Evolutionary conservation across 1,139 yeast genomes (phyloP).

Genomic region (Blastobotrys indianensis): DNA sequence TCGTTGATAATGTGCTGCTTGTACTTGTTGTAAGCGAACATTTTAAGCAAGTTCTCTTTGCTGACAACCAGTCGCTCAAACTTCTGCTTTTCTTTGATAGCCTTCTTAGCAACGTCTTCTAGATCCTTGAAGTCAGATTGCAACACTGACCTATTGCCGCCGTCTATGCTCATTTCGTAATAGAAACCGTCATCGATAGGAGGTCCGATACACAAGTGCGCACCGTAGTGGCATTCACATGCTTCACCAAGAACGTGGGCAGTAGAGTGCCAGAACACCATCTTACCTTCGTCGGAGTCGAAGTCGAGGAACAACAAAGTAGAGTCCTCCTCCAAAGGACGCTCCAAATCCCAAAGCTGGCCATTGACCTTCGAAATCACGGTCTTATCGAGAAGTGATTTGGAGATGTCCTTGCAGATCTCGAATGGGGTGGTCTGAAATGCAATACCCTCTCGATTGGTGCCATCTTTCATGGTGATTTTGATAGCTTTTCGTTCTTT

Average conservation of each 20-base stretch:
- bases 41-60: constrained; percentile 82
- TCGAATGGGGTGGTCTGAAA: constrained; percentile 90
- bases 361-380: constrained; percentile 91
- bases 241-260: constrained; percentile 99
- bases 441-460: constrained; percentile 55
- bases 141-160: constrained; percentile 69
- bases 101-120: constrained; percentile 84
- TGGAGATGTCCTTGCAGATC: constrained; percentile 78
- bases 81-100: constrained; percentile 92
- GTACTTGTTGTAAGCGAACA: constrained; percentile 95
- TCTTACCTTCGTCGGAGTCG: constrained; percentile 81
- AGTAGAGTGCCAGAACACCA: constrained; percentile 98
- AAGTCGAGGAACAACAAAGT: constrained; percentile 74
- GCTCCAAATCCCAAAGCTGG: constrained; percentile 87
- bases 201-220: constrained; percentile 90
- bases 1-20: constrained; percentile 81
- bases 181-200: constrained; percentile 98
- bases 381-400: constrained; percentile 81
- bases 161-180: constrained; percentile 88
- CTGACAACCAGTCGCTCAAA: constrained; percentile 91
- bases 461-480: constrained; percentile 83
- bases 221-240: constrained; percentile 92
- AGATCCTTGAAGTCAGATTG: constrained; percentile 78
- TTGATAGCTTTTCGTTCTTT: constrained; percentile 59
- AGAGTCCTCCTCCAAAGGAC: constrained; percentile 79